A percentile compares a stretch with the other conserved stretches of the same genome.
Conservation (phyloP, 768 basidiomycete species). For the Serendipita sp. region DNA sequence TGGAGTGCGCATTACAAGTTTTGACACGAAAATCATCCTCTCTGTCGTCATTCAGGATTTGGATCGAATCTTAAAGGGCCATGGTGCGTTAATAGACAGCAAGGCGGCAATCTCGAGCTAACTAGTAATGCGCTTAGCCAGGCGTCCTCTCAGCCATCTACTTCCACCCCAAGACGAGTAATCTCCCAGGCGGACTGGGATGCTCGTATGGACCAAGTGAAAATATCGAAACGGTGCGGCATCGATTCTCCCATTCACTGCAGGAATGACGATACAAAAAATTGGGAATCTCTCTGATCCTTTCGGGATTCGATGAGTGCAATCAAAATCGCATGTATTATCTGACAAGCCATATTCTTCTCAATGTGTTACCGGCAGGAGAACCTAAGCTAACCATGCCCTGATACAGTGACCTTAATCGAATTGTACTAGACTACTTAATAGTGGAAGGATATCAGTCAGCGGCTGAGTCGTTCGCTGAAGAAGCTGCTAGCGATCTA, state of each 20-base stretch:
- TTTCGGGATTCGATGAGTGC: conserved; percentile 39
- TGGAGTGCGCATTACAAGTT: neutral
- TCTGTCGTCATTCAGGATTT: neutral
- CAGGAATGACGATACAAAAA: conserved; percentile 46
- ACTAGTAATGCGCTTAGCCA: neutral
- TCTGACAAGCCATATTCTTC: conserved; percentile 35
- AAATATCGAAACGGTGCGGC: conserved; percentile 80
- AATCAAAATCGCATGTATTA: conserved; percentile 71
- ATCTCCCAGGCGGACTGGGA: conserved; percentile 83
- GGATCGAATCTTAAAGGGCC: neutral
- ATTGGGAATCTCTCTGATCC: conserved; percentile 99
- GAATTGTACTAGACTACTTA: conserved; percentile 92
- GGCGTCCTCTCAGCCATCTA: neutral
- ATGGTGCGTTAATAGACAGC: neutral
- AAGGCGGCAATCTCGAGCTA: too few relatives aligned
- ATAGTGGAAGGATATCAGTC: conserved; percentile 95
- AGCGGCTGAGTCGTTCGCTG: conserved; percentile 87
- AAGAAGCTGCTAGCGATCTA: conserved; percentile 52
- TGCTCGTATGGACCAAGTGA: conserved; percentile 61
- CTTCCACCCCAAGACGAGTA: conserved; percentile 32
- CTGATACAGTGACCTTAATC: conserved; percentile 67
- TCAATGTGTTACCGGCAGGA: too few relatives aligned
- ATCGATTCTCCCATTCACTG: neutral
- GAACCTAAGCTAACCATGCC: neutral
- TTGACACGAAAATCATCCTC: neutral